Evolutionary conservation across 192 early-diverging fungal genomes (phyloP), one percentile per base, ranked within the genome.

Genomic region (Podochytrium sp.): DNA sequence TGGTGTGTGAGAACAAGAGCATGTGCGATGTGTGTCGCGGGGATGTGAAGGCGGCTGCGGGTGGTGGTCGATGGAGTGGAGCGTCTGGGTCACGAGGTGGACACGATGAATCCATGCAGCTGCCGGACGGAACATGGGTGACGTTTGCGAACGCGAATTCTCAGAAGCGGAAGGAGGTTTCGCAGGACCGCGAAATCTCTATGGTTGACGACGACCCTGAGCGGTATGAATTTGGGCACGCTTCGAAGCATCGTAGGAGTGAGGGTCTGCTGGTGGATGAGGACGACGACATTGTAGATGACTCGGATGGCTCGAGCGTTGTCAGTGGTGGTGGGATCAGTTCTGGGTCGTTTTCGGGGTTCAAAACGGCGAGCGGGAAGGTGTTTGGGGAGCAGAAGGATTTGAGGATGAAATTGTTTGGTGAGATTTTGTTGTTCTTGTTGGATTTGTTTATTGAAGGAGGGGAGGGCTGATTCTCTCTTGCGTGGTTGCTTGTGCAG

Each of bases 1-100:
- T 25, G 6, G 25, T 81, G 2, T 85, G 81, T 56, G 67, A 74
- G 14, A 33, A 37, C 34, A 27, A 35, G 38, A 75, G 75, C 34
- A 63, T 64, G 16, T 85, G 84, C 64, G 84, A 85, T 61, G 56
- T 83, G 7, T 85, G 84, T 64, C 71, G 71, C 27, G 67, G 83
- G 49, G 81, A 79, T 0, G 67, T 65, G 50, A 78, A 78, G 39
- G 51, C 81, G 41, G 65, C 74, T 52, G n/a, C 20, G 34, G n/a
- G n/a, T n/a, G n/a, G n/a, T n/a, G n/a, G n/a, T n/a, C 56, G 40
- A 43, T 67, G 65, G 60, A 67, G 4, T 27, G n/a, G 38, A 27
- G 58, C n/a, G 41, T 33, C 23, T 38, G 30, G 10, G 3, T 30
- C 34, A 2, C 25, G 64, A 7, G 30, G 50, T 20, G 32, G n/a